Evolutionary conservation across 768 basidiomycete genomes (phyloP).

Genomic region (Thelephora ganbajun): DNA sequence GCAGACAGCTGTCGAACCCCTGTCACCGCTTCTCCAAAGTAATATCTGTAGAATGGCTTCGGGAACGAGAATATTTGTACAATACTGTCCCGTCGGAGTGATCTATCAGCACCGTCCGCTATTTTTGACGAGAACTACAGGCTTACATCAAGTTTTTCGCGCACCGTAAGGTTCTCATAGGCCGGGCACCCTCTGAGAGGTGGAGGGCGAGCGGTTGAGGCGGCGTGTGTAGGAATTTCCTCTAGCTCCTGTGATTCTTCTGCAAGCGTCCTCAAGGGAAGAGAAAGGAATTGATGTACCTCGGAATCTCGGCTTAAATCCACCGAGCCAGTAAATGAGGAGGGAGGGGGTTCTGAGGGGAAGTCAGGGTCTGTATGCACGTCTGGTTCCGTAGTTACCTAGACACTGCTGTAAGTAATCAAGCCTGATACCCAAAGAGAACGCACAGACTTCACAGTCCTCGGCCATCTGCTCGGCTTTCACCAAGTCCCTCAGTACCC

Average conservation of each 20-base stretch:
- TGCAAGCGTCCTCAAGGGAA: too few relatives aligned
- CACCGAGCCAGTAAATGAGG: too few relatives aligned
- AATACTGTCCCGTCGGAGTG: constrained; percentile 59
- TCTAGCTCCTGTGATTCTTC: neutral
- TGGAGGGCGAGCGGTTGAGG: neutral
- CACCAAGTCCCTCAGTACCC: constrained; percentile 14
- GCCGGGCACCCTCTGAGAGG: neutral
- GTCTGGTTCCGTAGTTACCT: too few relatives aligned
- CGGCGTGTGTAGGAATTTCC: neutral
- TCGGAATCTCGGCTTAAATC: too few relatives aligned
- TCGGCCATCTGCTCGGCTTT: neutral
- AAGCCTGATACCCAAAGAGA: too few relatives aligned
- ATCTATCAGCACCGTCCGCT: too few relatives aligned
- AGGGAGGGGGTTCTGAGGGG: too few relatives aligned
- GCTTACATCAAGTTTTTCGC: constrained; percentile 42
- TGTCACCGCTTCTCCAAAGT: constrained; percentile 55
- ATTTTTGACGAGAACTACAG: too few relatives aligned
- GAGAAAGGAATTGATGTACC: too few relatives aligned
- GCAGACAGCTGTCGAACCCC: constrained; percentile 35
- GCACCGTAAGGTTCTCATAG: constrained; percentile 27
- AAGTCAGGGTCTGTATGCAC: too few relatives aligned
- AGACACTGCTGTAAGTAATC: too few relatives aligned
- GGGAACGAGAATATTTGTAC: constrained; percentile 54
- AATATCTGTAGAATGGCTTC: constrained; percentile 61
- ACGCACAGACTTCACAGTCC: neutral